Percentiles rank a stretch among this genome's conserved stretches.
These are phyloP conservation scores for Ophryocystis elektroscirrha DNA, from an alignment of 169 alveolate genomes.

Conservation along the genomic window DNA sequence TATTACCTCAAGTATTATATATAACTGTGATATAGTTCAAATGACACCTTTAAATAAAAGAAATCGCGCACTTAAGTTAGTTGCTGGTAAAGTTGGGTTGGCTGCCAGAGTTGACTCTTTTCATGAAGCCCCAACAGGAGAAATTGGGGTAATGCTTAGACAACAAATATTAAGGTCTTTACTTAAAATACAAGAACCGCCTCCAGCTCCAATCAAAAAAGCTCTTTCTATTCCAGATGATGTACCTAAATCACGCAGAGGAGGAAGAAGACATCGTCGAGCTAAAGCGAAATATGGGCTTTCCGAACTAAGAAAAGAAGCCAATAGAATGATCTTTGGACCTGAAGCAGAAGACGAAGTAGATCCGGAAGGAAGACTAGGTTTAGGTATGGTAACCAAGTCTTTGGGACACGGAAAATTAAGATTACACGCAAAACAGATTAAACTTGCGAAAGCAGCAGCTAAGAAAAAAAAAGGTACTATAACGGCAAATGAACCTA, in stretches of 20 bases:
- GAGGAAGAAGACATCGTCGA: conserved; percentile 45
- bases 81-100: background rate
- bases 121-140: background rate
- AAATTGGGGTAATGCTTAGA: background rate
- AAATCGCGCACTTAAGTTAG: background rate
- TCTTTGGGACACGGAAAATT: too few species aligned
- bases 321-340: conserved; percentile 46
- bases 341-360: conserved; percentile 43
- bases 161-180: background rate
- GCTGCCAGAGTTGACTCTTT: background rate
- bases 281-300: conserved; percentile 42
- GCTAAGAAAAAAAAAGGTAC: too few species aligned
- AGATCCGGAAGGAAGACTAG: too few species aligned
- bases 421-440: too few species aligned
- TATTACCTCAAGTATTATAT: background rate
- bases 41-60: background rate
- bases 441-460: too few species aligned
- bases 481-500: too few species aligned
- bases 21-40: background rate
- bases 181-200: background rate
- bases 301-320: conserved; percentile 40
- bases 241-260: conserved; percentile 37
- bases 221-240: conserved; percentile 54
- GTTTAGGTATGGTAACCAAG: too few species aligned
- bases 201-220: conserved; percentile 21